Evolutionary conservation across 768 basidiomycete genomes (phyloP), one percentile per base, ranked within the genome.

Genomic region (Suillus sp.): DNA sequence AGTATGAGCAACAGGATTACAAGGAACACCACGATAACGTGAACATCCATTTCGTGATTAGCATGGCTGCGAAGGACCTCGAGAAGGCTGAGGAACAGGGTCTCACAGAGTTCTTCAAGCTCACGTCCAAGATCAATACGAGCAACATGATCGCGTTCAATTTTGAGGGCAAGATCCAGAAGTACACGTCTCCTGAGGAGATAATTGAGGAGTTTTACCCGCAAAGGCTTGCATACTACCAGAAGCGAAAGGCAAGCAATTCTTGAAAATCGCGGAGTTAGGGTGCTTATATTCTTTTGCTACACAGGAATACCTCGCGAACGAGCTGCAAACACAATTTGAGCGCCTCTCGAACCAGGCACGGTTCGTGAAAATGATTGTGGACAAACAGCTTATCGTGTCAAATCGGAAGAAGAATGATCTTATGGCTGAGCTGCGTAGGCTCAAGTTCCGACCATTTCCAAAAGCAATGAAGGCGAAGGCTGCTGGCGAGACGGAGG

Each of bases 141-240:
- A 85, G 86, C 73, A 99, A 99, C 79, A 99, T 99, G 97, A 97
- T 99, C 20, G 95, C 94, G 77, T 99, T 99, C 75, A 96, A 99
- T 76, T 85, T 92, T 64, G 92, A 96, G 20, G 90, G 93, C 68
- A 97, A 96, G 80, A 96, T 99, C 79, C 94, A 89, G 79, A 96
- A 89, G 77, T 99, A 98, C 75, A 80, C 85, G 20, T 84, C 88
- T 0, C 87, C 97, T 0, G 97, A 99, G 72, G 91, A 95, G 67
- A 93, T 99, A 60, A 75, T 99, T 51, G 88, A 93, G 66, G 96
- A 97, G 43, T 99, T 97, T 73, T 99, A 93, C 72, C 91, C 93
- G 32, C 79, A 88, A 62, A 87, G 97, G 18, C 78, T 99, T 66
- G 88, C 92, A 32, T 95, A 86, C 77, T 99, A 99, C 74, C 95